Percentiles rank a stretch among this genome's conserved stretches.
Conservation (phyloP, 331 rosid genomes). For the Ulmus americana region DNA sequence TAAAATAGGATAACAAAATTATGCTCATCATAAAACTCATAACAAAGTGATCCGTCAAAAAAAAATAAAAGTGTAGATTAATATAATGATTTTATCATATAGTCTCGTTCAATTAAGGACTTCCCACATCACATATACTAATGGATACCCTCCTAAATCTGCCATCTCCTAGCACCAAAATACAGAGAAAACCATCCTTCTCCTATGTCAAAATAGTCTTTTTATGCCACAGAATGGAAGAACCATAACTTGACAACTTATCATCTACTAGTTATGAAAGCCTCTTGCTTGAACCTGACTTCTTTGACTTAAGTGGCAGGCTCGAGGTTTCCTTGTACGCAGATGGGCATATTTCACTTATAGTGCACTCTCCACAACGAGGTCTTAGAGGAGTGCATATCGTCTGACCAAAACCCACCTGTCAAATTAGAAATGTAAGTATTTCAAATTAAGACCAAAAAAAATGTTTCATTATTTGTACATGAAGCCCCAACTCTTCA, state of each 20-base stretch:
- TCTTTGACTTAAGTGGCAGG: slow-evolving; percentile 48
- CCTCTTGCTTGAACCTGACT: slow-evolving; percentile 34
- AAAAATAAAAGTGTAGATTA: too few relatives aligned
- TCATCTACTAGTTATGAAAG: slow-evolving; percentile 1
- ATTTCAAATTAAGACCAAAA: neutral
- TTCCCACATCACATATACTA: too few relatives aligned
- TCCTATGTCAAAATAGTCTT: neutral
- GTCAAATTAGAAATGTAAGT: neutral
- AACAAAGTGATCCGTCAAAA: too few relatives aligned
- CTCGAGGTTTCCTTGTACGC: slow-evolving; percentile 60
- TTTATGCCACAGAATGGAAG: neutral
- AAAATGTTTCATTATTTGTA: neutral
- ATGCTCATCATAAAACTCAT: too few relatives aligned
- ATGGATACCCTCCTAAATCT: neutral
- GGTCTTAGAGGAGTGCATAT: slow-evolving; percentile 82
- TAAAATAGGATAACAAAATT: too few relatives aligned
- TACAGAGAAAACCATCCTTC: neutral
- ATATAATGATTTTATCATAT: too few relatives aligned
- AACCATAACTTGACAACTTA: too few relatives aligned
- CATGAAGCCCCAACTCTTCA: too few relatives aligned
- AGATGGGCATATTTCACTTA: slow-evolving; percentile 58
- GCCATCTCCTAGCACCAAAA: neutral
- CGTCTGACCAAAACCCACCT: slow-evolving; percentile 93
- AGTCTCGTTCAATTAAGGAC: too few relatives aligned
- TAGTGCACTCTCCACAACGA: slow-evolving; percentile 51